Percentiles rank a stretch among this genome's conserved stretches.
phyloP scores from a whole-genome alignment of 1,284 basidiomycete species.

The Melampsora larici-populina region DNA sequence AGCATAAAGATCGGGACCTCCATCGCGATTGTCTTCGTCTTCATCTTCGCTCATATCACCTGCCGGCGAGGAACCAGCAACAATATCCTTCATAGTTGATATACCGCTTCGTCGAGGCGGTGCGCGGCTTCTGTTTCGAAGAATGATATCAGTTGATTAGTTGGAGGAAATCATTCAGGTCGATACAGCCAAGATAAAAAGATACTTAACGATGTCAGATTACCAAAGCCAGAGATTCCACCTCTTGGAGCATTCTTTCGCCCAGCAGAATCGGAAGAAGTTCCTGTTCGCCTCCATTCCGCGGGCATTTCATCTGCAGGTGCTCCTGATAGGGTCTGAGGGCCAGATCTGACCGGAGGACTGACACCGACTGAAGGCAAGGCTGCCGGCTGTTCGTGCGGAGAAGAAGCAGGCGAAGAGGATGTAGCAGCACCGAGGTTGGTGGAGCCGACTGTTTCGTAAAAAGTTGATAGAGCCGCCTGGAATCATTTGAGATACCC shows the following conservation, averaged over 20 bases:
- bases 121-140: neutral
- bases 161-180: neutral
- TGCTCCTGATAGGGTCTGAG: slow-evolving; percentile 53
- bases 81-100: slow-evolving; percentile 42
- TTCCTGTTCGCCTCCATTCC: slow-evolving; percentile 45
- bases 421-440: slow-evolving; percentile 44
- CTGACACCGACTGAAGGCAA: no score
- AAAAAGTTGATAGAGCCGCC: slow-evolving; percentile 54
- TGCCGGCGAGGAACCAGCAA: slow-evolving; percentile 27
- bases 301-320: slow-evolving; percentile 49
- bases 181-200: neutral
- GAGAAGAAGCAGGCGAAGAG: slow-evolving; percentile 12
- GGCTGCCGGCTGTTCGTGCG: slow-evolving; percentile 42
- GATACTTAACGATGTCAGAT: slow-evolving; percentile 28
- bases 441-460: slow-evolving; percentile 49
- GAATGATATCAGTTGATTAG: slow-evolving; percentile 2
- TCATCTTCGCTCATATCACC: slow-evolving; percentile 47
- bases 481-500: slow-evolving; percentile 20
- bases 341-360: slow-evolving; percentile 44
- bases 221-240: slow-evolving; percentile 32
- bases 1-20: slow-evolving; percentile 52
- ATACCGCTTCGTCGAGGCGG: slow-evolving; percentile 26
- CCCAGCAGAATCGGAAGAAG: slow-evolving; percentile 12
- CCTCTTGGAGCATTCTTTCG: slow-evolving; percentile 11
- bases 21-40: slow-evolving; percentile 48